Base-by-base conservation (phyloP, 116 monocot genomes). In the Papilionanthe hybrid region DNA sequence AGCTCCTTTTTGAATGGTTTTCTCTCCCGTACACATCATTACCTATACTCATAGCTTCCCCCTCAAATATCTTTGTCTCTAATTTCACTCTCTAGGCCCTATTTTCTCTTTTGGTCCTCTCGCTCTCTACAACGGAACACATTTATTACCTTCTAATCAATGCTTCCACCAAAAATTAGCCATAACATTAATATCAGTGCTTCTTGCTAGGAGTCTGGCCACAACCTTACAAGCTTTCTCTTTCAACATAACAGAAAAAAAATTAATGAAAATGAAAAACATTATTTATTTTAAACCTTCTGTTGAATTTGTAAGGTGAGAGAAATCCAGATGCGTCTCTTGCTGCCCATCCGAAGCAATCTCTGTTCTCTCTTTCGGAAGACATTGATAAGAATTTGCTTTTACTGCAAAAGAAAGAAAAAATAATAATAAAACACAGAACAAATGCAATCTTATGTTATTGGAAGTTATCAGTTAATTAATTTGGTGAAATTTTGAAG, bases 261-360 rank as follows among this genome's bases (percentile, higher is more conserved):
- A 1, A 18, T 69, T 5, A 15, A 69, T 17, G 37, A 32, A 69
- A 69, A 3, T 69, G 6, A 37, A 37, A 18, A 32, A 37, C 37
- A 69, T 69, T 69, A 69, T 69, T 12, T 73, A 22, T 43, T 63
- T 15, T n/a, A 55, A 68, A 88, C 88, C 88, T 88, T 72, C 88
- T 82, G 20, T 42, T 78, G 41, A 88, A 88, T 80, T 44, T 79
- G 66, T 80, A 85, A 29, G 88, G 88, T 19, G 85, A 88, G 11
- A 88, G 88, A 80, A 69, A 22, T 75, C 88, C 88, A 80, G 88
- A 88, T 53, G 66, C 15, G 53, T 88, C 88, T 77, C 85, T 85
- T 55, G 88, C 85, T 42, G 88, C 88, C 88, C 88, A 88, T 9
- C 76, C 88, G 56, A 80, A 65, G 68, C 88, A 88, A 77, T 85